Evolutionary conservation across 2,329 filamentous ascomycete genomes (phyloP).

Genomic region (Thelonectria olida): DNA sequence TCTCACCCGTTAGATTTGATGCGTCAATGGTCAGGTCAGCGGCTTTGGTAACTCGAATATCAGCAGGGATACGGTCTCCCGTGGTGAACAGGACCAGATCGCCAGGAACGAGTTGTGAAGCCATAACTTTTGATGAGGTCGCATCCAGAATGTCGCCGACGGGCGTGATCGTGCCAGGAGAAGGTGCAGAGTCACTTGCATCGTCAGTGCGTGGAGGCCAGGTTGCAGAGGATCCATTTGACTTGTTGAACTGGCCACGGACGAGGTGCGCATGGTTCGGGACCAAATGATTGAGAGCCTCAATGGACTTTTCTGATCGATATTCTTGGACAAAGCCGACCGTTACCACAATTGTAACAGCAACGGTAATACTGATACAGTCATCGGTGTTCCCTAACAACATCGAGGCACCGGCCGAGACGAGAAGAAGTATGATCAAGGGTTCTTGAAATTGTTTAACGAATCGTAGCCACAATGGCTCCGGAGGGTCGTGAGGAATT

Average conservation of each 20-base stretch:
- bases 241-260: slow-evolving; percentile 61
- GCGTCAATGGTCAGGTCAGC: slow-evolving; percentile 93
- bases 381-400: slow-evolving; percentile 94
- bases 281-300: slow-evolving; percentile 91
- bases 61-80: slow-evolving; percentile 94
- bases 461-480: slow-evolving; percentile 95
- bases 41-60: slow-evolving; percentile 91
- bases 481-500: slow-evolving; percentile 90
- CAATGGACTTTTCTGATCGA: slow-evolving; percentile 94
- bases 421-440: slow-evolving; percentile 89
- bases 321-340: slow-evolving; percentile 99
- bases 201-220: slow-evolving; percentile 60
- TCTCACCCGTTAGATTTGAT: slow-evolving; percentile 96
- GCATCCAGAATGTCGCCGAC: slow-evolving; percentile 73
- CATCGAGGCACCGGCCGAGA: slow-evolving; percentile 87
- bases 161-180: slow-evolving; percentile 64
- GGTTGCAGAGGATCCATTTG: slow-evolving; percentile 40
- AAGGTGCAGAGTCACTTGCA: slow-evolving; percentile 53
- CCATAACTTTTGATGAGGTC: slow-evolving; percentile 85
- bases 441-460: slow-evolving; percentile 97
- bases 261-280: slow-evolving; percentile 97
- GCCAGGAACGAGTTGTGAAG: slow-evolving; percentile 86
- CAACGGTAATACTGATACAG: slow-evolving; percentile 92
- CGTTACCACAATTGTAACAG: slow-evolving; percentile 95
- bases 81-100: slow-evolving; percentile 95